Conservation (phyloP, 2,329 filamentous ascomycete genomes). For the Chaetothyriales sp. region DNA sequence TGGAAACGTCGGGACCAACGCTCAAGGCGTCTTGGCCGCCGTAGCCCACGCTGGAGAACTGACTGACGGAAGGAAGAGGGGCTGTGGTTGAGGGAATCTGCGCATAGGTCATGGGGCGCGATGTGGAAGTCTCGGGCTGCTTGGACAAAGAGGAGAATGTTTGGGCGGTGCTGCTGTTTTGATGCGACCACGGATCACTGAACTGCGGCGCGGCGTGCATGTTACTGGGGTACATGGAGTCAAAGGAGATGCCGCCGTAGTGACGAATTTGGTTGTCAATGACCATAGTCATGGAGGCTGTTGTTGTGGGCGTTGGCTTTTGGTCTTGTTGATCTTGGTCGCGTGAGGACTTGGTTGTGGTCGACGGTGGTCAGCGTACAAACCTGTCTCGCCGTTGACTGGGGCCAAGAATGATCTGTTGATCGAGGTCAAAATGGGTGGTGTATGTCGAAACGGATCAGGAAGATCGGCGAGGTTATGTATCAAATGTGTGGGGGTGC, state of each 20-base stretch:
- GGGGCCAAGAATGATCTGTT: neutral
- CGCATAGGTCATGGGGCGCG: slow-evolving; percentile 52
- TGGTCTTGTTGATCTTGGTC: neutral
- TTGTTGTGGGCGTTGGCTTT: neutral
- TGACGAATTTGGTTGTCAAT: slow-evolving; percentile 76
- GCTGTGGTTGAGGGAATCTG: slow-evolving; percentile 58
- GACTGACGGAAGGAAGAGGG: slow-evolving; percentile 54
- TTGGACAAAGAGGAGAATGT: slow-evolving; percentile 45
- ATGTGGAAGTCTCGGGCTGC: slow-evolving; percentile 39
- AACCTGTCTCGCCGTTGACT: neutral
- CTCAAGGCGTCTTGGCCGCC: slow-evolving; percentile 52
- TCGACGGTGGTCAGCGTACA: neutral
- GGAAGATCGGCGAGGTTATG: slow-evolving; percentile 16
- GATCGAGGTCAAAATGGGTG: neutral
- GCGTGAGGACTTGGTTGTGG: neutral
- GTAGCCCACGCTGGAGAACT: slow-evolving; percentile 47
- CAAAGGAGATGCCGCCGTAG: slow-evolving; percentile 64
- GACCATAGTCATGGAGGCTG: slow-evolving; percentile 68
- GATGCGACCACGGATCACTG: slow-evolving; percentile 74
- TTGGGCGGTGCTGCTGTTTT: slow-evolving; percentile 37
- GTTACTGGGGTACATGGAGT: slow-evolving; percentile 55
- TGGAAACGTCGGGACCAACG: slow-evolving; percentile 61
- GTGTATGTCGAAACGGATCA: neutral
- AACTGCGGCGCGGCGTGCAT: slow-evolving; percentile 54
- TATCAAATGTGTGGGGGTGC: slow-evolving; percentile 11